Evolutionary conservation across 2,329 filamentous ascomycete genomes (phyloP).

Genomic region (Cytospora schulzeri): DNA sequence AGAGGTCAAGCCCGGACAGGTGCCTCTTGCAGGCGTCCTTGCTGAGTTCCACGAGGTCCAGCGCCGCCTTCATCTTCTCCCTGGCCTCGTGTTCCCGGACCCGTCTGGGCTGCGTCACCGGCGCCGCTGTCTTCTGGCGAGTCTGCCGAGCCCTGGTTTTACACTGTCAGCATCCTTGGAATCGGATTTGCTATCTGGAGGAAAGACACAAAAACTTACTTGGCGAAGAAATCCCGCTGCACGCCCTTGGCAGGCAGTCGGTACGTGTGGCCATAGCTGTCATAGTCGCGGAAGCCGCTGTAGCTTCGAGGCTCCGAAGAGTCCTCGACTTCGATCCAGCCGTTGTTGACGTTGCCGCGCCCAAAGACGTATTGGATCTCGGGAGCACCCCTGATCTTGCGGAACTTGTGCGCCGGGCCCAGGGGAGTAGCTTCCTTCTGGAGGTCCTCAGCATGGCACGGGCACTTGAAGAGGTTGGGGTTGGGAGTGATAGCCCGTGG

Average conservation of each 20-base stretch:
- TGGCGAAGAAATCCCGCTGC: slow-evolving; percentile 25
- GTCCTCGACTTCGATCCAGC: slow-evolving; percentile 69
- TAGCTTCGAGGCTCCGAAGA: slow-evolving; percentile 46
- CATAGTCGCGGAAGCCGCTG: slow-evolving; percentile 33
- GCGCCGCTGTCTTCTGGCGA: neutral
- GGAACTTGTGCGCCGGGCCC: slow-evolving; percentile 62
- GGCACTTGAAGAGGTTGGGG: slow-evolving; percentile 82
- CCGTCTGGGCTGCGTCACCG: slow-evolving; percentile 10
- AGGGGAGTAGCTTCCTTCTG: slow-evolving; percentile 57
- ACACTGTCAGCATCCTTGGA: neutral
- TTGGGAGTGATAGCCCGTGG: slow-evolving; percentile 79
- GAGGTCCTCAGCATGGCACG: slow-evolving; percentile 80
- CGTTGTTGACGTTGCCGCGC: slow-evolving; percentile 72
- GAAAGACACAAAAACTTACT: slow-evolving; percentile 11
- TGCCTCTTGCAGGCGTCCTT: neutral
- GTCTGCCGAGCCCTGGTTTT: neutral
- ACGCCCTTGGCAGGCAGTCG: slow-evolving; percentile 13
- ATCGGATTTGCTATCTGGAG: neutral
- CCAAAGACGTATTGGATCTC: slow-evolving; percentile 54
- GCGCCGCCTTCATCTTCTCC: slow-evolving; percentile 8
- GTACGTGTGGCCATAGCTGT: slow-evolving; percentile 19
- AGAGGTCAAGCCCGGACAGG: neutral
- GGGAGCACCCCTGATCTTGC: slow-evolving; percentile 59
- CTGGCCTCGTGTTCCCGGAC: neutral
- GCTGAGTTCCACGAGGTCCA: slow-evolving; percentile 6